Conservation (phyloP, 2,329 filamentous ascomycete genomes). For the Lachnellula arida region DNA sequence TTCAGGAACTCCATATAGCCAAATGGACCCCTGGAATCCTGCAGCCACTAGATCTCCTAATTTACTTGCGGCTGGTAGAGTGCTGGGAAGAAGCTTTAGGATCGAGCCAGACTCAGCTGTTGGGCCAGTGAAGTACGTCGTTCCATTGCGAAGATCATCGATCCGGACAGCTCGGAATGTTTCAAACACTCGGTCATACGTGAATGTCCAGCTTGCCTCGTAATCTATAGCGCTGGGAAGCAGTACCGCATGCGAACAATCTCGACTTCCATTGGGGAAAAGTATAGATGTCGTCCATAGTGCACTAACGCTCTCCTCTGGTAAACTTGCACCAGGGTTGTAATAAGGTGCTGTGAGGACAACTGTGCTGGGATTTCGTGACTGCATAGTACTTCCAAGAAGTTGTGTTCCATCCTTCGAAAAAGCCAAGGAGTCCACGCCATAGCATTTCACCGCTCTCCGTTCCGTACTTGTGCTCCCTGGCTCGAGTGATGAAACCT, state of each 20-base stretch:
- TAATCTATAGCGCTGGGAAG: conserved; percentile 44
- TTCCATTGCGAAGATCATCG: conserved; percentile 69
- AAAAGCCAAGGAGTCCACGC: conserved; percentile 69
- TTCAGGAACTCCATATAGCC: conserved; percentile 74
- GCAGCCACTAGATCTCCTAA: conserved; percentile 68
- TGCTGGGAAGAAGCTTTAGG: conserved; percentile 61
- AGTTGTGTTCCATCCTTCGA: conserved; percentile 75
- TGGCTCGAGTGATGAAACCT: conserved; percentile 71
- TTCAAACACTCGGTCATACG: conserved; percentile 71
- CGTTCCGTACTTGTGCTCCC: conserved; percentile 61
- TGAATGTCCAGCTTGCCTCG: conserved; percentile 71
- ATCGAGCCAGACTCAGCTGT: conserved; percentile 46
- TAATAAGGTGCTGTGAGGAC: conserved; percentile 77
- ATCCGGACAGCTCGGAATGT: conserved; percentile 73
- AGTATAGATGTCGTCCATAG: conserved; percentile 84
- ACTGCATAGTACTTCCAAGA: conserved; percentile 66
- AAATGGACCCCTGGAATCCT: conserved; percentile 69
- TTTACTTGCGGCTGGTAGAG: conserved; percentile 63
- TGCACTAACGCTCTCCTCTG: conserved; percentile 63
- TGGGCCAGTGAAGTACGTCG: conserved; percentile 74
- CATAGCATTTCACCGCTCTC: conserved; percentile 72
- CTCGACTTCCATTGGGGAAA: conserved; percentile 74
- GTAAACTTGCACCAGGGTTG: conserved; percentile 62
- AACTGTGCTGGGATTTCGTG: conserved; percentile 63
- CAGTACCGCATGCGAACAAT: conserved; percentile 72